Evolutionary conservation across 805 yeast genomes (phyloP).

Genomic region (Scheffersomyces amazonensis): DNA sequence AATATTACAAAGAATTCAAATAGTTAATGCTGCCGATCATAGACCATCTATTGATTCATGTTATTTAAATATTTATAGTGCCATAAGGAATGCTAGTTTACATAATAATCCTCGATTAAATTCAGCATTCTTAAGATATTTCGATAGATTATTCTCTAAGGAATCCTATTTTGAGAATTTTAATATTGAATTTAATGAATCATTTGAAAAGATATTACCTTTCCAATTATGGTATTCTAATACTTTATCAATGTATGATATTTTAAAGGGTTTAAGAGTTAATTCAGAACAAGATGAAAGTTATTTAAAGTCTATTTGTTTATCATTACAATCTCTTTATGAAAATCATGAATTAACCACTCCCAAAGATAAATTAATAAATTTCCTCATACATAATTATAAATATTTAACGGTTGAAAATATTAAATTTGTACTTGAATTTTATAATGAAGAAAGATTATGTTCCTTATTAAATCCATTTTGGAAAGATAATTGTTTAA

Average conservation of each 20-base stretch:
- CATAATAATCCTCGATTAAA: slow-evolving; percentile 38
- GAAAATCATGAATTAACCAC: slow-evolving; percentile 36
- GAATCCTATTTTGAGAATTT: slow-evolving; percentile 14
- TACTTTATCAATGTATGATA: slow-evolving; percentile 37
- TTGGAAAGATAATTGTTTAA: slow-evolving; percentile 50
- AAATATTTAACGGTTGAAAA: slow-evolving; percentile 32
- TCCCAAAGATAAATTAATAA: slow-evolving; percentile 39
- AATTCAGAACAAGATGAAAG: slow-evolving; percentile 24
- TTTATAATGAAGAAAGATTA: slow-evolving; percentile 45
- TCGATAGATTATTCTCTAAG: slow-evolving; percentile 37
- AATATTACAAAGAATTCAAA: slow-evolving; percentile 27
- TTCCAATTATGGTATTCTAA: slow-evolving; percentile 41
- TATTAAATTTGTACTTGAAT: slow-evolving; percentile 44
- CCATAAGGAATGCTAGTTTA: slow-evolving; percentile 25
- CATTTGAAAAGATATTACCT: slow-evolving; percentile 28
- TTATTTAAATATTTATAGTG: slow-evolving; percentile 26
- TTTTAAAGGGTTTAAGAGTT: slow-evolving; percentile 23
- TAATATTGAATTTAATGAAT: slow-evolving; percentile 10
- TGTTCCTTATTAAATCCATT: slow-evolving; percentile 52
- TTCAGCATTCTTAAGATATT: slow-evolving; percentile 36
- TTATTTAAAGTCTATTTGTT: slow-evolving; percentile 33
- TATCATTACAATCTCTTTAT: slow-evolving; percentile 27
- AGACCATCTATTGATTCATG: slow-evolving; percentile 11
- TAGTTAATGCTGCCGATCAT: slow-evolving; percentile 21
- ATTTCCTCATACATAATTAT: slow-evolving; percentile 37